Evolutionary conservation across 2,329 filamentous ascomycete species (phyloP).

Genomic region (Claviceps cyperi): DNA sequence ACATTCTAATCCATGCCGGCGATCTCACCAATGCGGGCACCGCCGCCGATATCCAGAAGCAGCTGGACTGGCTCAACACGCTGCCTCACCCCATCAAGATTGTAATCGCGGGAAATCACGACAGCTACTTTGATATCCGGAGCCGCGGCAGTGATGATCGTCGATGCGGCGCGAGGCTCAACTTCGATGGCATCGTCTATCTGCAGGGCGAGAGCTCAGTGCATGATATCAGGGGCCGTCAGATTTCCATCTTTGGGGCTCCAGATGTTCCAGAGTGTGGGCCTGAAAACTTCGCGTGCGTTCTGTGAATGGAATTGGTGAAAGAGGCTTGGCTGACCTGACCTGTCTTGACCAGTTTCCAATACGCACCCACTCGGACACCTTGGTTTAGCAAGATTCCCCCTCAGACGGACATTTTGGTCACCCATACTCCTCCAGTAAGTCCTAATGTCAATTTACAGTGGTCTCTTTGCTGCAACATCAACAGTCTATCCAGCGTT

Average conservation of each 20-base stretch:
- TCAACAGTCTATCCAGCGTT: background rate
- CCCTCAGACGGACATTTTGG: constrained; percentile 56
- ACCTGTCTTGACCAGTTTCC: constrained; percentile 36
- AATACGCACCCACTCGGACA: constrained; percentile 50
- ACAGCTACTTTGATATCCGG: constrained; percentile 64
- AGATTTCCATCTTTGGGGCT: constrained; percentile 55
- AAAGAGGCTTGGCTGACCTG: background rate
- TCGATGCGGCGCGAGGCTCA: constrained; percentile 33
- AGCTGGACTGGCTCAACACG: constrained; percentile 66
- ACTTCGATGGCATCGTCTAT: constrained; percentile 59
- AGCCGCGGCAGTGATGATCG: constrained; percentile 44
- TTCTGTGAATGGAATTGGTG: background rate
- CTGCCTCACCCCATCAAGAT: constrained; percentile 70
- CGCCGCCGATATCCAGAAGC: constrained; percentile 58
- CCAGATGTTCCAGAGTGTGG: constrained; percentile 68
- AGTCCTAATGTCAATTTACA: constrained; percentile 4
- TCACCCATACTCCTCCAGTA: constrained; percentile 69
- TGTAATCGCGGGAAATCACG: constrained; percentile 77
- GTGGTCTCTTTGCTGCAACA: background rate
- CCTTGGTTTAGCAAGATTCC: constrained; percentile 64
- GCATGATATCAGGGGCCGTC: constrained; percentile 45
- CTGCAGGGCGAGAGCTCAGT: constrained; percentile 55
- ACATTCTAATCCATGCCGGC: constrained; percentile 80
- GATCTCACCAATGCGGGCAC: constrained; percentile 68
- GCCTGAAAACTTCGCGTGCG: constrained; percentile 48